Percentiles rank a stretch among this genome's conserved stretches.
Evolutionary conservation across 495 filamentous ascomycete genomes (phyloP).

Genomic region (Neurospora pannonica): DNA sequence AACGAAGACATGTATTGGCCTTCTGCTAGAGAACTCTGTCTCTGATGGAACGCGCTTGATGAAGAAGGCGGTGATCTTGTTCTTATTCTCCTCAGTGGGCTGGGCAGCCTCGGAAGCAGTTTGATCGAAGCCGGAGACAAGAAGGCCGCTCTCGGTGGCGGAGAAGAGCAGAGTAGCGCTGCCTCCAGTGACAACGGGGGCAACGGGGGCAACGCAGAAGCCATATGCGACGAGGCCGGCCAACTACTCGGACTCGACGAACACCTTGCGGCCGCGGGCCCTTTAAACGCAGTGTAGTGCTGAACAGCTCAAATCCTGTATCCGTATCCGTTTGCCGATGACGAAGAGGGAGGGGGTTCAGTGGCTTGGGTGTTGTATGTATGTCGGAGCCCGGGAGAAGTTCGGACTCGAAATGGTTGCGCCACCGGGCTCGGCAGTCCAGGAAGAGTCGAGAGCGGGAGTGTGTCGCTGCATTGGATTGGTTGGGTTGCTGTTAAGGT

Average conservation of each 20-base stretch:
- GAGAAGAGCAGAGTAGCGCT: slow-evolving; percentile 16
- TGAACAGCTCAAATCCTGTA: no score
- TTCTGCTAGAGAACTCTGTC: no score
- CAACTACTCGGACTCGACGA: slow-evolving; percentile 59
- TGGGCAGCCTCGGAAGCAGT: slow-evolving; percentile 24
- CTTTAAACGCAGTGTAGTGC: no score
- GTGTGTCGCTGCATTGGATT: neutral
- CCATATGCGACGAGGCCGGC: slow-evolving; percentile 33
- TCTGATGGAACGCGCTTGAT: slow-evolving; percentile 24
- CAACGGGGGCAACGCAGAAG: slow-evolving; percentile 20
- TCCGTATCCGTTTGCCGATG: no score
- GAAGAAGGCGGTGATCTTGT: slow-evolving; percentile 33
- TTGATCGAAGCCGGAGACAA: slow-evolving; percentile 37
- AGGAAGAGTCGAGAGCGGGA: neutral
- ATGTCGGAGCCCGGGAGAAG: neutral
- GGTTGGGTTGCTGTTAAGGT: neutral
- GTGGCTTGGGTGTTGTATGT: neutral
- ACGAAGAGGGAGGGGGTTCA: neutral
- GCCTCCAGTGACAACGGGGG: slow-evolving; percentile 25
- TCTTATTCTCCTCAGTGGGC: slow-evolving; percentile 36
- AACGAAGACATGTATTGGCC: no score
- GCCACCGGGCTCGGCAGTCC: neutral
- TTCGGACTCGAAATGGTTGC: neutral
- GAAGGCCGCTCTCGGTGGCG: slow-evolving; percentile 29
- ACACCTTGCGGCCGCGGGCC: slow-evolving; percentile 70